Base-by-base conservation (phyloP, 2,329 filamentous ascomycete species). In the Cryoendolithus antarcticus region DNA sequence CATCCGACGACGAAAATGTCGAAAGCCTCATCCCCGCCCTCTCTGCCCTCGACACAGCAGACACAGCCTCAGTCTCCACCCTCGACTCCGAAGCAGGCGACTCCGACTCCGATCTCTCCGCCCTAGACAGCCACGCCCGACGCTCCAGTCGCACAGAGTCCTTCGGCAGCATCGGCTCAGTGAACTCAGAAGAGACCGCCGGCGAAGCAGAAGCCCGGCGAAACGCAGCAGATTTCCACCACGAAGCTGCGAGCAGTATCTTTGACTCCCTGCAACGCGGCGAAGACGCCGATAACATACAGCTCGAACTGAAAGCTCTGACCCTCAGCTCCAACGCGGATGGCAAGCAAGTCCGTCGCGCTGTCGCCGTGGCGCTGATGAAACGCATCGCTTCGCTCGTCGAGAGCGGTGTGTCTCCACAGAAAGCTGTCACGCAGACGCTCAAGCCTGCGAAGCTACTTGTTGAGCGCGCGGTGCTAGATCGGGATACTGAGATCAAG, bases 311-410 rank as follows among this genome's bases (percentile, higher is more conserved):
- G 45, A 93, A 88, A 67, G 84, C 86, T 35, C 70, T 96, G 11
- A 81, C 89, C 8, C 84, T 98, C 60, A 82, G 80, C 39, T 85
- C 83, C 53, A 86, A 96, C 54, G 91, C 91, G 2, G 88, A 86
- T 1, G 89, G 94, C 54, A 74, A 80, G 48, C 82, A 91, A 60
- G 84, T 96, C 54, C 83, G 89, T 33, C 80, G 81, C 28, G 86
- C 91, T 10, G 80, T 96, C 15, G 85, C 85, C 2, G 76, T 80
- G 2, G 83, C 88, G 1, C 89, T 96, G 57, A 82, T 85, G 52
- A 85, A 83, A 53, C 80, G 82, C 41, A 81, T 88, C 34, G 72
- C 77, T 4, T 80, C 86, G 57, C 71, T 94, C 15, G 66, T 76
- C 40, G 71, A 73, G 41, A 55, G 57, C 10, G 54, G 51, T 11